phyloP scores from a whole-genome alignment of 768 basidiomycete species.

The Xanthoconium stramineum region DNA sequence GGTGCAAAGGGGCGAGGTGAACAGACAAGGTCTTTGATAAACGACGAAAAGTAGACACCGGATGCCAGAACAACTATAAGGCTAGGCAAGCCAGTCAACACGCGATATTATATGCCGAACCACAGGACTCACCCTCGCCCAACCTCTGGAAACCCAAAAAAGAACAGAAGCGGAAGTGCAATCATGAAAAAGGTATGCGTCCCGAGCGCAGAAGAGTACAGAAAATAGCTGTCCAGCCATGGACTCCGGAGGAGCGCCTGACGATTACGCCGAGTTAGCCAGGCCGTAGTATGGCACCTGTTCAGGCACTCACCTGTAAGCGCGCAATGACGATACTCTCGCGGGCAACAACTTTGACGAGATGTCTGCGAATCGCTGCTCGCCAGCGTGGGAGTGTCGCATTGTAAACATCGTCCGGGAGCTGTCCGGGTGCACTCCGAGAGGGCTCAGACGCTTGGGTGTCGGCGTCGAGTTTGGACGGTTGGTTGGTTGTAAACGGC shows the following conservation, averaged over 20 bases:
- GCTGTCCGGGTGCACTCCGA: conserved; percentile 14
- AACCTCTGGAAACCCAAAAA: conserved; percentile 74
- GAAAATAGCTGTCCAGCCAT: conserved; percentile 77
- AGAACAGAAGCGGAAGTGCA: conserved; percentile 80
- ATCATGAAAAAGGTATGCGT: conserved; percentile 95
- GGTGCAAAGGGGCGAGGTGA: conserved; percentile 88
- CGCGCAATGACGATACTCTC: conserved; percentile 62
- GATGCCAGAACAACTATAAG: conserved; percentile 67
- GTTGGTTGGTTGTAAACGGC: background rate
- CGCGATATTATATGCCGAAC: background rate
- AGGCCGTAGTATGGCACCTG: background rate
- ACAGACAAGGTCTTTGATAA: conserved; percentile 87
- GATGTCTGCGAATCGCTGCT: conserved; percentile 49
- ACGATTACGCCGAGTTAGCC: conserved; percentile 6
- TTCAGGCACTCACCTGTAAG: conserved; percentile 60
- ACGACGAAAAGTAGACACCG: conserved; percentile 85
- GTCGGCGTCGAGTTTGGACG: background rate
- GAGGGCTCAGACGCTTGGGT: background rate
- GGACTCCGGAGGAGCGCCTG: conserved; percentile 57
- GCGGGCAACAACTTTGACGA: conserved; percentile 51
- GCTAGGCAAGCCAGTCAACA: conserved; percentile 33
- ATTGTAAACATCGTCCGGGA: conserved; percentile 56
- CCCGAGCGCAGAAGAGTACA: conserved; percentile 75
- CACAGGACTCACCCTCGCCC: conserved; percentile 63
- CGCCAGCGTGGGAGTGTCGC: conserved; percentile 64